Percentiles rank a stretch among this genome's conserved stretches.
Evolutionary conservation across 1,139 yeast genomes (phyloP).

Genomic region (Protomyces arabidopsidicola): DNA sequence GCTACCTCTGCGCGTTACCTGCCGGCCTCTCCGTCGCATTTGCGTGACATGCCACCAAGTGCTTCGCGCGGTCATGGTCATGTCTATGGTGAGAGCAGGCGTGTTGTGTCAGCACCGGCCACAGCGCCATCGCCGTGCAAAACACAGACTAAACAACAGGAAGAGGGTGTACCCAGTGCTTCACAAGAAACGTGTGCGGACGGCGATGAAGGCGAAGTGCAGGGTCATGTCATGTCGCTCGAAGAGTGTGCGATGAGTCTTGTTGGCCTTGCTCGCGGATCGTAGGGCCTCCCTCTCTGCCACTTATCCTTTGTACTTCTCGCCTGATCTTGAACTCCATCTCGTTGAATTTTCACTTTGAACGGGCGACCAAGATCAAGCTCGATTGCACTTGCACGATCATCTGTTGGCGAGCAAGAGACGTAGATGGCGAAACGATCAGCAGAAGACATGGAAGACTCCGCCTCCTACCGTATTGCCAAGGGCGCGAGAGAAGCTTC

Average conservation of each 20-base stretch:
- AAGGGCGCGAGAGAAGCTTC: slow-evolving; percentile 12
- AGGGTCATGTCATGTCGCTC: slow-evolving; percentile 5
- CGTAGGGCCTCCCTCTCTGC: background rate
- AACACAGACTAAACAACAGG: background rate
- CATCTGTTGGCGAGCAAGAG: no score
- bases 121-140: background rate
- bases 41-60: background rate
- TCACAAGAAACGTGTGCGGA: background rate
- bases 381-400: no score
- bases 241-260: slow-evolving; percentile 24
- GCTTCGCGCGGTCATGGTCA: background rate
- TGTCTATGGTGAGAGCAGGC: background rate
- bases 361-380: no score
- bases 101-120: background rate
- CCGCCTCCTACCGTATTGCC: slow-evolving; percentile 13
- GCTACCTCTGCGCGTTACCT: background rate
- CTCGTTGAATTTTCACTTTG: no score
- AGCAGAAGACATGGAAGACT: background rate
- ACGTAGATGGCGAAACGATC: background rate
- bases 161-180: background rate
- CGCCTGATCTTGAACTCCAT: no score
- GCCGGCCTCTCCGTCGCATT: background rate
- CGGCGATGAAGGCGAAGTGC: background rate
- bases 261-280: slow-evolving; percentile 14
- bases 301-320: background rate